phyloP scores from a whole-genome alignment of 169 alveolate genomes.

The Babesia bovis region DNA sequence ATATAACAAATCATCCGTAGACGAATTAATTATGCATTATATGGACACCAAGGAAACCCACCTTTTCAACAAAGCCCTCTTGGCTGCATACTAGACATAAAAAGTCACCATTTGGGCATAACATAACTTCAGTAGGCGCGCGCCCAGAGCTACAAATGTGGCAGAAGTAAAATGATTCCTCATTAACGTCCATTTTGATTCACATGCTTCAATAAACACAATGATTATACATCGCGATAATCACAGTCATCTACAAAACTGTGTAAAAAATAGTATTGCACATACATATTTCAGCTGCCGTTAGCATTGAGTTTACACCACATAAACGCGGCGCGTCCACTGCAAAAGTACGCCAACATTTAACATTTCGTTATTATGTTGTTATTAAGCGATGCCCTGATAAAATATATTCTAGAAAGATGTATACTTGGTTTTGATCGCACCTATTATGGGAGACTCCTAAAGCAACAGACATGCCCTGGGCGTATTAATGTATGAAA shows the following conservation, averaged over 20 bases:
- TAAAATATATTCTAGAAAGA: too few species aligned
- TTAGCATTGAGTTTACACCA: background rate
- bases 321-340: slow-evolving; percentile 2
- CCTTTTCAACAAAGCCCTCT: slow-evolving; percentile 70
- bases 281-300: too few species aligned
- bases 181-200: slow-evolving; percentile 6
- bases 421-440: too few species aligned
- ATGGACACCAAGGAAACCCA: background rate
- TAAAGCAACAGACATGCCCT: too few species aligned
- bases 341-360: slow-evolving; percentile 11
- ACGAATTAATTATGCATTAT: too few species aligned
- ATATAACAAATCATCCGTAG: too few species aligned
- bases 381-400: too few species aligned
- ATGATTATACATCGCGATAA: background rate
- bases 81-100: slow-evolving; percentile 41
- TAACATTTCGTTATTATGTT: too few species aligned
- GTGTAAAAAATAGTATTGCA: too few species aligned
- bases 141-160: slow-evolving; percentile 46
- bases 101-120: slow-evolving; percentile 32
- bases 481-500: too few species aligned
- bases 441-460: too few species aligned
- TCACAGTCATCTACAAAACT: too few species aligned
- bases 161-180: slow-evolving; percentile 42
- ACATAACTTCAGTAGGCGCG: background rate
- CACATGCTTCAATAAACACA: background rate